Percentiles rank a stretch among this genome's conserved stretches.
Conservation (phyloP, 495 filamentous ascomycete species). For the Penicillium subrubescens region DNA sequence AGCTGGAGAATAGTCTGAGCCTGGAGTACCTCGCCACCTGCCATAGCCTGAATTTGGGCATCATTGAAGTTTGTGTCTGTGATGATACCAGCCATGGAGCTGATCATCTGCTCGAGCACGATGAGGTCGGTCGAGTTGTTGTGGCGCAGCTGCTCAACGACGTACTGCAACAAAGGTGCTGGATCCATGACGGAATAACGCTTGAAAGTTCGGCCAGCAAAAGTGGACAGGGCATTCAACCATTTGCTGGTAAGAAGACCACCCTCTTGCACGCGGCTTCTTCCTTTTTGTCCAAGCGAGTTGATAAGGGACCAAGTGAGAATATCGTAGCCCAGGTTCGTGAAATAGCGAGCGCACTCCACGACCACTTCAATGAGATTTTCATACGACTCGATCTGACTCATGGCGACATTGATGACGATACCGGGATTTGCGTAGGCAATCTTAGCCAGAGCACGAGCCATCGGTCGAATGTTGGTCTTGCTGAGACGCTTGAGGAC, state of each 20-base stretch:
- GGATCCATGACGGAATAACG: conserved; percentile 80
- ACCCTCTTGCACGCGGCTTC: conserved; percentile 77
- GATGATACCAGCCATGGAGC: conserved; percentile 89
- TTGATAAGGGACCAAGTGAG: conserved; percentile 86
- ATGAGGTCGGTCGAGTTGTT: conserved; percentile 86
- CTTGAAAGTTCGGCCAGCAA: conserved; percentile 85
- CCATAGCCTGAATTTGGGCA: conserved; percentile 79
- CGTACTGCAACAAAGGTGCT: conserved; percentile 83
- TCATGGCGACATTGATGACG: conserved; percentile 83
- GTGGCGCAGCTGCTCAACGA: conserved; percentile 75
- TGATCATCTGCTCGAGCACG: conserved; percentile 83
- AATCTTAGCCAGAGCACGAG: conserved; percentile 81
- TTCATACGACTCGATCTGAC: conserved; percentile 86
- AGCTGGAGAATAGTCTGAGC: conserved; percentile 75
- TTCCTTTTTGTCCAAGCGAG: conserved; percentile 70
- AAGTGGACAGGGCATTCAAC: conserved; percentile 80
- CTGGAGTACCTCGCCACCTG: conserved; percentile 78
- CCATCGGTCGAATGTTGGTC: conserved; percentile 82
- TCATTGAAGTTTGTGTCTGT: conserved; percentile 85
- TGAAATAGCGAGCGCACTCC: conserved; percentile 91
- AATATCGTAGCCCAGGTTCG: conserved; percentile 88
- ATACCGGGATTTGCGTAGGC: conserved; percentile 86
- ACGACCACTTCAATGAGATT: conserved; percentile 93
- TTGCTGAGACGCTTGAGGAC: conserved; percentile 83
- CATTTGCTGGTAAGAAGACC: conserved; percentile 87